Evolutionary conservation across 2,329 filamentous ascomycete genomes (phyloP), one percentile per base, ranked within the genome.

Genomic region (Ophiocordyceps camponoti-saundersi): DNA sequence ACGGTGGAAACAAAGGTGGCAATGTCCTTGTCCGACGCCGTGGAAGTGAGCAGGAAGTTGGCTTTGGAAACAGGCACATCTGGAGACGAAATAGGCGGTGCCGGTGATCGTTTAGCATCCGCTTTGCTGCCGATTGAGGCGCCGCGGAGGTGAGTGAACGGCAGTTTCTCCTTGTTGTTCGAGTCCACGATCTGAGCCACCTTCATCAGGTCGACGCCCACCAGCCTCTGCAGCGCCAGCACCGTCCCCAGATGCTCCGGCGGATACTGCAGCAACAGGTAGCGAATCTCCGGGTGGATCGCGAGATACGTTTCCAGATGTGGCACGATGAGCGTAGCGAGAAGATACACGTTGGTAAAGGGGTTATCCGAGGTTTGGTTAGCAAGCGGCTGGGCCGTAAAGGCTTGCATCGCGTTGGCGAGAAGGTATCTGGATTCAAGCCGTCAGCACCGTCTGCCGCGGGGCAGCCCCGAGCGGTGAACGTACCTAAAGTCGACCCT

Each of bases 271-370:
- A 82, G 63, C 6, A 82, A 58, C 1, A 82, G 66, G 48, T 80
- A 72, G 11, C 70, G 70, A 20, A 74, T 70, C 36, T 69, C 62
- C 2, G 67, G 55, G 51, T 79, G 73, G 2, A 68, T 62, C 5
- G 70, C 66, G 44, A 81, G 63, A 50, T 78, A 80, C 0, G 70
- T 70, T 53, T 81, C 77, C 1, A 82, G 64, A 49, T 79, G 74
- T 1, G 77, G 74, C 39, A 80, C 64, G 21, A 81, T 66, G 2
- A 79, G 64, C 1, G 72, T 71, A 2, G 78, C 77, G 2, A 81
- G 66, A 16, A 75, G 61, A 21, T 68, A 63, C 1, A 73, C 67
- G 52, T 75, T 71, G 16, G 66, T 64, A 49, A 78, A 73, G 0
- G 73, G 75, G 51, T 75, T 75, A 48, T 71, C 69, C 30, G 68